These are phyloP conservation scores for Paecilomyces variotii DNA, from an alignment of 2,329 filamentous ascomycete species.

Conservation along the genomic window DNA sequence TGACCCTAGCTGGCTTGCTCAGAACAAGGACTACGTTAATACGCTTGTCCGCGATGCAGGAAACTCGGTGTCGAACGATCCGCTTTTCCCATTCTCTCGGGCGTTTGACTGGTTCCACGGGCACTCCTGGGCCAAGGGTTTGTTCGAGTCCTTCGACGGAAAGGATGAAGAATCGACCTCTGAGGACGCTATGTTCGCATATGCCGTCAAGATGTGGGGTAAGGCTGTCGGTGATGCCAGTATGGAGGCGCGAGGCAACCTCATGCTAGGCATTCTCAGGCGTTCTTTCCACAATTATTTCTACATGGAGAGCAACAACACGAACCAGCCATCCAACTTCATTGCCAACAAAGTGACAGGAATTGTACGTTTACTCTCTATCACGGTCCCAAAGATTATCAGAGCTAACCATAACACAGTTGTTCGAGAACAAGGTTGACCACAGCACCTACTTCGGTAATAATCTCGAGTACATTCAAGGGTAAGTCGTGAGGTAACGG, in stretches of 20 bases:
- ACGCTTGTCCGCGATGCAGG: conserved; percentile 74
- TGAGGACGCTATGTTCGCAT: conserved; percentile 81
- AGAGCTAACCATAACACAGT: conserved; percentile 39
- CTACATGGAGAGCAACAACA: conserved; percentile 64
- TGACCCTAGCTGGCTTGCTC: conserved; percentile 64
- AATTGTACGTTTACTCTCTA: conserved; percentile 35
- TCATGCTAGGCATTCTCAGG: conserved; percentile 73
- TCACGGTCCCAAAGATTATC: conserved; percentile 29
- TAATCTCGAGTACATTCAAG: conserved; percentile 62
- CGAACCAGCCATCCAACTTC: conserved; percentile 65
- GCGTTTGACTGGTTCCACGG: conserved; percentile 92
- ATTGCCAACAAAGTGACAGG: conserved; percentile 66
- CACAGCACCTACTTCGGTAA: conserved; percentile 83
- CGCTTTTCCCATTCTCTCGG: conserved; percentile 71
- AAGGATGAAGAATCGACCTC: conserved; percentile 69
- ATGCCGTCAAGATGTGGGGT: conserved; percentile 93
- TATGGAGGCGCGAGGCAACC: conserved; percentile 73
- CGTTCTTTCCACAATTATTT: conserved; percentile 74
- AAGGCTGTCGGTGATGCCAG: conserved; percentile 63
- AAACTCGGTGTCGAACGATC: conserved; percentile 64
- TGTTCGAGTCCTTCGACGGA: conserved; percentile 47
- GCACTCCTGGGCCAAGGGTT: conserved; percentile 76
- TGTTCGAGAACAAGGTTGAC: conserved; percentile 94
- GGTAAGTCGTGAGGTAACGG: conserved; percentile 21
- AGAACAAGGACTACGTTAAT: conserved; percentile 74